These are phyloP conservation scores for Dacryopinax primogenitus DNA, from an alignment of 768 basidiomycete species.

Conservation along the genomic window DNA sequence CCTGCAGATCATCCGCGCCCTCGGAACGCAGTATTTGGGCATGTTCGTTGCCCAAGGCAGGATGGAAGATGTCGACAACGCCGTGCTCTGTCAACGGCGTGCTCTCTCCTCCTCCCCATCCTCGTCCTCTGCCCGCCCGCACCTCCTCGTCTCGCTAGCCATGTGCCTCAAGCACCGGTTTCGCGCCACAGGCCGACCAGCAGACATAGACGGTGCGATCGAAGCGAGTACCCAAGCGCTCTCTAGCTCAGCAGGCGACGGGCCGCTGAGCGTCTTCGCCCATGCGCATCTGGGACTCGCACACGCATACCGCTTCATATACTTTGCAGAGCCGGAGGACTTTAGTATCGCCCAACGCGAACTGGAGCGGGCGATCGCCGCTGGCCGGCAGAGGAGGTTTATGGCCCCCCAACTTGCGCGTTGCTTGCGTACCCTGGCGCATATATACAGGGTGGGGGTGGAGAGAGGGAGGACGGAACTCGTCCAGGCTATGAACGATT, in stretches of 20 bases:
- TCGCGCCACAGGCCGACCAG: background rate
- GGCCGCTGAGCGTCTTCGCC: background rate
- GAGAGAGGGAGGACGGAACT: background rate
- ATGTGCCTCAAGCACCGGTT: constrained; percentile 8
- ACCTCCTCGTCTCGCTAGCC: constrained; percentile 4
- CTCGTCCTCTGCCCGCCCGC: background rate
- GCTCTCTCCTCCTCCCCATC: background rate
- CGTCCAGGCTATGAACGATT: background rate
- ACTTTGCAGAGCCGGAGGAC: constrained; percentile 1
- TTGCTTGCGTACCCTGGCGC: background rate
- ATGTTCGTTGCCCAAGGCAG: constrained; percentile 3
- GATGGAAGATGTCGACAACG: background rate
- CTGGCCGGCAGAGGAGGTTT: background rate
- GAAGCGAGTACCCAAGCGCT: background rate
- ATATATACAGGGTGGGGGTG: background rate
- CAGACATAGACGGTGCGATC: background rate
- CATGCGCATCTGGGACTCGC: constrained; percentile 4
- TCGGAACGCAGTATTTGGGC: background rate
- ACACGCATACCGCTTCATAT: constrained; percentile 1
- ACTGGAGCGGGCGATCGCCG: background rate
- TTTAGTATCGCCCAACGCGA: constrained; percentile 3
- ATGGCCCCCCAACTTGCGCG: background rate
- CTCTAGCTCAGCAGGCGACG: background rate
- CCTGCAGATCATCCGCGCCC: background rate
- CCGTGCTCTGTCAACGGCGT: background rate